A percentile compares a stretch with the other conserved stretches of the same genome.
Evolutionary conservation across 2,329 filamentous ascomycete species (phyloP).

Genomic region (Ceratocystis smalleyi): DNA sequence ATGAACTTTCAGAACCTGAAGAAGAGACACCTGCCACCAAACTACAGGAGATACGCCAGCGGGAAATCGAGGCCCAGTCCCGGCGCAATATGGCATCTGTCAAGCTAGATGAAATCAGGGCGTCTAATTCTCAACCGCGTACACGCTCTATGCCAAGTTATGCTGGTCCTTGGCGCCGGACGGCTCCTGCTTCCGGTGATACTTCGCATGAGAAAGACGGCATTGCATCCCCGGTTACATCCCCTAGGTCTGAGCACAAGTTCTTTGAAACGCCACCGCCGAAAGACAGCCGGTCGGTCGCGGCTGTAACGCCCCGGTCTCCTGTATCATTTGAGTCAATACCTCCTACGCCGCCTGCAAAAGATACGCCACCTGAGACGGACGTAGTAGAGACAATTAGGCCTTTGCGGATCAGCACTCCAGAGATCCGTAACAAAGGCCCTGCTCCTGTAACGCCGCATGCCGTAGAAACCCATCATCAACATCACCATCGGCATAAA

Average conservation of each 20-base stretch:
- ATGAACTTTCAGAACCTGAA: conserved; percentile 14
- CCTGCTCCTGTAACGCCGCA: conserved; percentile 1
- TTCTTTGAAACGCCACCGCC: conserved; percentile 8
- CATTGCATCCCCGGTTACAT: neutral
- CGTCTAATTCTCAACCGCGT: conserved; percentile 28
- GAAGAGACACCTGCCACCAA: conserved; percentile 22
- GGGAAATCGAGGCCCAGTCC: conserved; percentile 26
- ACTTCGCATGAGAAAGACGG: conserved; percentile 1
- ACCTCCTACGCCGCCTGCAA: conserved; percentile 13
- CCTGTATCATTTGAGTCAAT: neutral
- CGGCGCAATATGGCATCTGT: conserved; percentile 5
- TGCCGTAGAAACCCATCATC: neutral
- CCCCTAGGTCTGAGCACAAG: neutral
- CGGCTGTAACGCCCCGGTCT: neutral
- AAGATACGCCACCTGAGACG: conserved; percentile 9
- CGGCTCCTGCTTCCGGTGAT: neutral
- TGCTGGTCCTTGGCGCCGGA: conserved; percentile 4
- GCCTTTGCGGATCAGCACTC: neutral
- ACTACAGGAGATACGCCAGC: conserved; percentile 33
- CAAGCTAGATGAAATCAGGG: conserved; percentile 36
- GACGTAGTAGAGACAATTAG: neutral
- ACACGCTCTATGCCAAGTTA: conserved; percentile 11
- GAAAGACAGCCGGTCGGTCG: neutral
- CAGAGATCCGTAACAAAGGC: neutral
- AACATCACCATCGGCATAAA: neutral